Evolutionary conservation across 352 stramenopile species (phyloP).

Genomic region (Globisporangium barbulae): DNA sequence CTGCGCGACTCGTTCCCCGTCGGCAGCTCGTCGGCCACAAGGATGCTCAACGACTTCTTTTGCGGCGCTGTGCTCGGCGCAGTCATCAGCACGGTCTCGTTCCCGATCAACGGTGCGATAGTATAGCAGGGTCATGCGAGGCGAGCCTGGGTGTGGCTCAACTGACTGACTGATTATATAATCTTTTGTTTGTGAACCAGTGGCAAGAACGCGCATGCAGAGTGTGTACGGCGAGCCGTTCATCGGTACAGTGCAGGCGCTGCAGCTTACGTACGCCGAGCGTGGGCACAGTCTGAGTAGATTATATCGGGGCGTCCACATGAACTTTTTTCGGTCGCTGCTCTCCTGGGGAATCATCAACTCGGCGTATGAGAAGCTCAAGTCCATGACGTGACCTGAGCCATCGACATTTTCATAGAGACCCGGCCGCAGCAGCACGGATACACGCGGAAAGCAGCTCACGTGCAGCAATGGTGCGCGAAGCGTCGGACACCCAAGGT

Average conservation of each 20-base stretch:
- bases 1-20: slow-evolving; percentile 62
- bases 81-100: slow-evolving; percentile 81
- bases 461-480: neutral
- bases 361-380: slow-evolving; percentile 86
- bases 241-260: slow-evolving; percentile 49
- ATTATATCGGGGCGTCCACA: slow-evolving; percentile 83
- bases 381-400: slow-evolving; percentile 50
- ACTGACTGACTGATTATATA: slow-evolving; percentile 1
- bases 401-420: neutral
- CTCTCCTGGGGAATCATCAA: slow-evolving; percentile 91
- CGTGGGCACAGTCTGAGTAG: slow-evolving; percentile 50
- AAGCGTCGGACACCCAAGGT: too few relatives aligned
- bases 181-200: slow-evolving; percentile 20
- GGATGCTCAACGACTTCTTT: slow-evolving; percentile 80
- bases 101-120: slow-evolving; percentile 74
- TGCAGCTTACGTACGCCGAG: slow-evolving; percentile 72
- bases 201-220: slow-evolving; percentile 80
- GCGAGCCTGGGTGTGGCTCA: neutral
- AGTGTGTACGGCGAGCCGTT: slow-evolving; percentile 71
- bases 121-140: neutral
- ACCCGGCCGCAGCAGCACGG: neutral
- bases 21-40: slow-evolving; percentile 34
- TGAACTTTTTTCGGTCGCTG: slow-evolving; percentile 87
- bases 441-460: neutral
- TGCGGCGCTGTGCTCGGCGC: slow-evolving; percentile 79